These are phyloP conservation scores for Lactifluus echinatus DNA, from an alignment of 768 basidiomycete species.

Conservation along the genomic window DNA sequence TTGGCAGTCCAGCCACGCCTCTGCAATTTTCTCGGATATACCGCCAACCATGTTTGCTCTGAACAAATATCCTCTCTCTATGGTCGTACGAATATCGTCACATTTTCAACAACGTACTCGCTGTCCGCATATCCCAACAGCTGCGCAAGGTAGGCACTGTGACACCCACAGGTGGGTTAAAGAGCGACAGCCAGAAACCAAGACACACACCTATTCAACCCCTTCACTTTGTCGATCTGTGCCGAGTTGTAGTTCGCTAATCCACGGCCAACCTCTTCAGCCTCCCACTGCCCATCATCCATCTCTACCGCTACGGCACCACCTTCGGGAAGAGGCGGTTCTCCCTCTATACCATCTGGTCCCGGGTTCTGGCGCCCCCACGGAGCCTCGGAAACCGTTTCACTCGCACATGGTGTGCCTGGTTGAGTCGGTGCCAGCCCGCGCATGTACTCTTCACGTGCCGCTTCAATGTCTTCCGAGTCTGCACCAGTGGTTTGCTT, in stretches of 20 bases:
- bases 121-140: constrained; percentile 91
- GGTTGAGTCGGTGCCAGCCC: constrained; percentile 43
- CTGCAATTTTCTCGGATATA: background rate
- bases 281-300: constrained; percentile 49
- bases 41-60: constrained; percentile 11
- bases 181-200: background rate
- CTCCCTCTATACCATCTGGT: constrained; percentile 20
- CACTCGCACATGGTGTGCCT: constrained; percentile 40
- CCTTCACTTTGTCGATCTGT: constrained; percentile 83
- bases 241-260: constrained; percentile 93
- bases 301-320: constrained; percentile 22
- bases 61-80: constrained; percentile 21
- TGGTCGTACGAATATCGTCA: constrained; percentile 64
- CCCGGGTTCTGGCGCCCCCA: background rate
- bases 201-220: constrained; percentile 67
- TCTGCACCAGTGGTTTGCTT: constrained; percentile 23
- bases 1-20: background rate
- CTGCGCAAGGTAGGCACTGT: constrained; percentile 70
- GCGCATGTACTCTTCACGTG: constrained; percentile 29
- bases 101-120: constrained; percentile 94
- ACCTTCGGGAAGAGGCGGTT: constrained; percentile 24
- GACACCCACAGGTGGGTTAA: constrained; percentile 12
- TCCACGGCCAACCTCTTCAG: constrained; percentile 88
- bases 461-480: constrained; percentile 20
- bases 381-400: constrained; percentile 29